phyloP scores from a whole-genome alignment of 441 rosid genomes.

The Corymbia citriodora region DNA sequence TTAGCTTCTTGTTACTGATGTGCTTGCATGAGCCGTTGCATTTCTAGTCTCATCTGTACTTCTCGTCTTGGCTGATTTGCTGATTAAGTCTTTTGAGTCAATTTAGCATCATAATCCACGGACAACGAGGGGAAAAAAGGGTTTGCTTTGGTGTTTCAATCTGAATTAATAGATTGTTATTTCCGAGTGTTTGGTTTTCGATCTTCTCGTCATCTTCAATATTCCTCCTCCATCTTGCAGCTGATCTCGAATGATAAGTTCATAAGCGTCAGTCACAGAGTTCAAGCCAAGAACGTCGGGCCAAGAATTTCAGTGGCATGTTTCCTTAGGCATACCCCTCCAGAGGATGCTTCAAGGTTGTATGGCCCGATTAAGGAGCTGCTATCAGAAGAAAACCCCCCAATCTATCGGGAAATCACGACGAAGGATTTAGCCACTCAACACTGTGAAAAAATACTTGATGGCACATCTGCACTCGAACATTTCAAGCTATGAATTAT shows the following conservation, averaged over 20 bases:
- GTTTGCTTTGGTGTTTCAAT: no score
- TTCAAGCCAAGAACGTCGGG: slow-evolving; percentile 16
- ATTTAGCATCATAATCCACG: no score
- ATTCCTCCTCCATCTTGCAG: neutral
- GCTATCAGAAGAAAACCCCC: slow-evolving; percentile 20
- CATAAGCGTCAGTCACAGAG: slow-evolving; percentile 22
- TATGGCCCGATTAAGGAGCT: slow-evolving; percentile 18
- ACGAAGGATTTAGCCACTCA: slow-evolving; percentile 6
- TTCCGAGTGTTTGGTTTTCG: neutral
- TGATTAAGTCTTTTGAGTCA: no score
- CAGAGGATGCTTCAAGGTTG: neutral
- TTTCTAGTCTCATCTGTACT: no score
- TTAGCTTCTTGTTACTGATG: no score
- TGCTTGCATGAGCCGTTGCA: no score
- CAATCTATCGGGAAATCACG: slow-evolving; percentile 16
- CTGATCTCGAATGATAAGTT: slow-evolving; percentile 28
- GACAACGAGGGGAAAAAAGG: no score
- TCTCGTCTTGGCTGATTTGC: no score
- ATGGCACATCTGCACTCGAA: neutral
- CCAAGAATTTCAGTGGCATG: slow-evolving; percentile 39
- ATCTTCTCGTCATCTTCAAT: neutral
- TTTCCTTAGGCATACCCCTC: slow-evolving; percentile 12
- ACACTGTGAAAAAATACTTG: slow-evolving; percentile 2
- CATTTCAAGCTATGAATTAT: slow-evolving; percentile 10
- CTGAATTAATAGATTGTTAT: neutral